Base-by-base conservation (phyloP, 345 rosid genomes). In the Populus deltoides region DNA sequence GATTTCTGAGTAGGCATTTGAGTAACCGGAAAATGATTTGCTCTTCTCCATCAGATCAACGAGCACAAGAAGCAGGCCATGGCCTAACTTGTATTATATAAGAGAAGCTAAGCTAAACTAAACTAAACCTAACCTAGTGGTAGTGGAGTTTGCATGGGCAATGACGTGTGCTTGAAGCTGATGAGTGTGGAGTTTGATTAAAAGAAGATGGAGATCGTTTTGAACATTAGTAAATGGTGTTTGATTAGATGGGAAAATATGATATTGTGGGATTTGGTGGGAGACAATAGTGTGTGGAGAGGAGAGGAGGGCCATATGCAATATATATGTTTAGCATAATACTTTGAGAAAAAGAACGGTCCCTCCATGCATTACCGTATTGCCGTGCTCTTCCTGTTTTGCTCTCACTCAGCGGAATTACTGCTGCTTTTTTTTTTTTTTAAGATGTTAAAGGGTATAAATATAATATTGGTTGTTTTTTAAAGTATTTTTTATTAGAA, bases 41-140 rank as follows among this genome's bases (percentile, higher is more conserved):
- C 89, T 88, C 84, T 87, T 88, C 88, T 86, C 93, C 91, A 90
- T 90, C 13, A 57, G 9, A n/a, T 47, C 57, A 24, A 53, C 53
- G 31, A 66, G 51, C 59, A 35, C 12, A 33, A 35, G 29, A 22
- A 47, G 47, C 31, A 59, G 43, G 31, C 22, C 8, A 11, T 16
- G 71, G 0, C 41, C 43, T 24, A 12, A n/a, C 12, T 68, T 51
- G 17, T 29, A 38, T 22, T 70, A 33, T 75, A 74, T 62, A 39
- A 29, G 25, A 72, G 53, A 0, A 38, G 12, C 33, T 66, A 7
- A 7, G 5, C 5, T 6, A 27, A 22, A 0, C 3, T 33, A 33
- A 33, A 33, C 36, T 4, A 33, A 4, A 33, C 36, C 6, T 33
- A 33, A 33, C 36, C 36, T 33, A 33, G 36, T 33, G 36, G 53